phyloP scores from a whole-genome alignment of 2,329 filamentous ascomycete genomes.

The Fusarium musae region DNA sequence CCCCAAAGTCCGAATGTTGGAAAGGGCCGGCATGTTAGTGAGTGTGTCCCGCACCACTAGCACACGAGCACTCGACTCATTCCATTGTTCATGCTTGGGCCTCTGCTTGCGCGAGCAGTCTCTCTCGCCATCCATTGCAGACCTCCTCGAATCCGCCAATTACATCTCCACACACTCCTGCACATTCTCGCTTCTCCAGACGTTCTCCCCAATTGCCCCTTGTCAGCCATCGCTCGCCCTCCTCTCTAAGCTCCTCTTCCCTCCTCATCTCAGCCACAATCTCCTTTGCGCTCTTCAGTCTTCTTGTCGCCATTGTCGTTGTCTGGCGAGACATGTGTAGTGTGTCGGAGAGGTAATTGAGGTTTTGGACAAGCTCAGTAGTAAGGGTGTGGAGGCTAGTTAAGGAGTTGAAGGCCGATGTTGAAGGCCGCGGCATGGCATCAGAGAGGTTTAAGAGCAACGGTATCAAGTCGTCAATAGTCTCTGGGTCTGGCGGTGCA shows the following conservation, averaged over 20 bases:
- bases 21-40: slow-evolving; percentile 6
- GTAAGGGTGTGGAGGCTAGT: slow-evolving; percentile 76
- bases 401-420: slow-evolving; percentile 72
- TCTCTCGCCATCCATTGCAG: slow-evolving; percentile 84
- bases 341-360: slow-evolving; percentile 89
- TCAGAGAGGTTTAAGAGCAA: slow-evolving; percentile 73
- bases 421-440: slow-evolving; percentile 72
- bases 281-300: slow-evolving; percentile 84
- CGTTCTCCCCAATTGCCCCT: slow-evolving; percentile 85
- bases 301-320: slow-evolving; percentile 81
- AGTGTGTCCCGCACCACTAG: slow-evolving; percentile 27
- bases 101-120: slow-evolving; percentile 74
- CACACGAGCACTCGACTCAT: slow-evolving; percentile 1
- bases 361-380: slow-evolving; percentile 77
- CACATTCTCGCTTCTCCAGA: slow-evolving; percentile 81
- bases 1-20: slow-evolving; percentile 4
- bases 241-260: slow-evolving; percentile 84
- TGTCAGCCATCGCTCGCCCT: slow-evolving; percentile 84
- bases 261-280: slow-evolving; percentile 85
- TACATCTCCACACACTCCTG: slow-evolving; percentile 85
- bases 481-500: slow-evolving; percentile 69
- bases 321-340: slow-evolving; percentile 94
- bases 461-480: slow-evolving; percentile 75
- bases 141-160: slow-evolving; percentile 92
- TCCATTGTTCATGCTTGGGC: slow-evolving; percentile 51